These are phyloP conservation scores for Salvia splendens DNA, from an alignment of 257 asterid genomes.

Conservation along the genomic window DNA sequence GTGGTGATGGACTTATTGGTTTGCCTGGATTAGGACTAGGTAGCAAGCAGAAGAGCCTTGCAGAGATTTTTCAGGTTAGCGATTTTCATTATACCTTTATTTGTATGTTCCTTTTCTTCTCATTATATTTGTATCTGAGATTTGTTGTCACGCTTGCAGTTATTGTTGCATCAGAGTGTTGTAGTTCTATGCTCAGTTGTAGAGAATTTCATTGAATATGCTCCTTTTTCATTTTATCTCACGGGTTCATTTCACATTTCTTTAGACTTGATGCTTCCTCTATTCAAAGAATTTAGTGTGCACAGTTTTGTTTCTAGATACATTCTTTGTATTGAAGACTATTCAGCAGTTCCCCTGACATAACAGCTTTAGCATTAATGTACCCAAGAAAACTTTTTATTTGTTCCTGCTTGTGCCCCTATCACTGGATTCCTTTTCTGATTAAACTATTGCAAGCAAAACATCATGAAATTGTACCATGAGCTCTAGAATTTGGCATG, in stretches of 20 bases:
- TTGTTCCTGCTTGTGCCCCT: background rate
- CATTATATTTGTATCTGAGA: background rate
- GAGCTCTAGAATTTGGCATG: background rate
- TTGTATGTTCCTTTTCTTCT: background rate
- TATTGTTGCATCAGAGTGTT: slow-evolving; percentile 3
- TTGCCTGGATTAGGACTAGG: slow-evolving; percentile 86
- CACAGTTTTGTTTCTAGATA: background rate
- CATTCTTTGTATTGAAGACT: background rate
- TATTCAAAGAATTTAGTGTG: background rate
- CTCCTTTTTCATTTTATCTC: slow-evolving; percentile 2
- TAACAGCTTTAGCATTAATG: background rate
- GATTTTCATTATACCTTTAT: background rate
- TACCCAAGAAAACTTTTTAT: background rate
- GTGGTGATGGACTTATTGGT: slow-evolving; percentile 94
- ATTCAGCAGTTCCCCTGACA: background rate
- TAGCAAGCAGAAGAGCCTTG: slow-evolving; percentile 86
- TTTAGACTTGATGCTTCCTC: background rate
- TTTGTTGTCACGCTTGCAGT: slow-evolving; percentile 16
- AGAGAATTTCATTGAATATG: slow-evolving; percentile 2
- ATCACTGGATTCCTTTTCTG: background rate
- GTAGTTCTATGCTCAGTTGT: background rate
- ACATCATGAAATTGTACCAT: background rate
- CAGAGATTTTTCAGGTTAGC: slow-evolving; percentile 78
- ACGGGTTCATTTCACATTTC: background rate
- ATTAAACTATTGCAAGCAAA: background rate